A percentile compares a stretch with the other conserved stretches of the same genome.
Evolutionary conservation across 2,329 filamentous ascomycete species (phyloP).

Genomic region (Fusarium illudens): DNA sequence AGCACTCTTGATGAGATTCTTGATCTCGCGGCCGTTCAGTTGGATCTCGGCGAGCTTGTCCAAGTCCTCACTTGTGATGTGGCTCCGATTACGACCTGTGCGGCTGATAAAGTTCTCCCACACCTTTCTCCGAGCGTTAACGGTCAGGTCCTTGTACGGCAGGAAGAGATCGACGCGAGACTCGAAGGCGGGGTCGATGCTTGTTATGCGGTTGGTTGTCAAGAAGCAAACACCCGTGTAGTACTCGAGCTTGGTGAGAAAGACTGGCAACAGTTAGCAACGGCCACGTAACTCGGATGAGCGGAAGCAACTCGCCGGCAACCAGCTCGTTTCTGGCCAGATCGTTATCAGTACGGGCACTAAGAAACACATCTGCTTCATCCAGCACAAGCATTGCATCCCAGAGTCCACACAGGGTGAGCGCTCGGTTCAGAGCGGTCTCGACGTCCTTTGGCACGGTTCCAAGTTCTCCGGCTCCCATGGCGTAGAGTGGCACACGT

Average conservation of each 20-base stretch:
- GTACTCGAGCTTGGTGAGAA: slow-evolving; percentile 47
- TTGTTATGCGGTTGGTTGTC: slow-evolving; percentile 49
- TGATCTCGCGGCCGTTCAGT: slow-evolving; percentile 60
- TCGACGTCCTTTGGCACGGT: slow-evolving; percentile 47
- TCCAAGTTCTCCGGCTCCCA: slow-evolving; percentile 53
- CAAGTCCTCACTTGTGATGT: slow-evolving; percentile 41
- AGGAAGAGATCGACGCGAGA: slow-evolving; percentile 47
- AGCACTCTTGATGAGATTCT: slow-evolving; percentile 55
- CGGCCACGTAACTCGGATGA: too few species aligned
- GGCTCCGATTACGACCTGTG: slow-evolving; percentile 39
- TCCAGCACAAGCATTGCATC: slow-evolving; percentile 55
- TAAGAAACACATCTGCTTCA: slow-evolving; percentile 55
- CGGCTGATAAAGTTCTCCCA: slow-evolving; percentile 49
- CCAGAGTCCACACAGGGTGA: slow-evolving; percentile 57
- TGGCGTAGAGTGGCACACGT: slow-evolving; percentile 49
- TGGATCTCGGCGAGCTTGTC: slow-evolving; percentile 49
- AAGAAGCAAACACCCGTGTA: slow-evolving; percentile 51
- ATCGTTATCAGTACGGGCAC: slow-evolving; percentile 44
- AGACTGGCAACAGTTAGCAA: slow-evolving; percentile 26
- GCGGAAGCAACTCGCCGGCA: slow-evolving; percentile 17
- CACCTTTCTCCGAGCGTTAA: slow-evolving; percentile 43
- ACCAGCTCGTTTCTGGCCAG: slow-evolving; percentile 53
- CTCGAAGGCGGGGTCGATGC: slow-evolving; percentile 50
- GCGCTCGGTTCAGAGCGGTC: slow-evolving; percentile 43
- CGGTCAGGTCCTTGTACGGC: slow-evolving; percentile 44